Conservation (phyloP, 2,329 filamentous ascomycete species). For the Pseudogymnoascus sp. region DNA sequence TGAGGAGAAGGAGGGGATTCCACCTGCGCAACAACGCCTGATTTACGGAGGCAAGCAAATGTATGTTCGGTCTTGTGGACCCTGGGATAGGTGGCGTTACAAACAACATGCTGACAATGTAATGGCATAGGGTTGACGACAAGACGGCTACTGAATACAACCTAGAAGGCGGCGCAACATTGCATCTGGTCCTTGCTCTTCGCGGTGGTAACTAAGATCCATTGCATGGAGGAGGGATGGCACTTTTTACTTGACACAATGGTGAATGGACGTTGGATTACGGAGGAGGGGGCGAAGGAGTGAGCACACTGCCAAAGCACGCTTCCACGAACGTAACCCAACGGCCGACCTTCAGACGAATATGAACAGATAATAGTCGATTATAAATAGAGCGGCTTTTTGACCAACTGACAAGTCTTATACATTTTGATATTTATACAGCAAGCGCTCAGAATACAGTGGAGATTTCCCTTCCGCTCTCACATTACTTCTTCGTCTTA, state of each 20-base stretch:
- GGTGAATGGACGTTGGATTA: background rate
- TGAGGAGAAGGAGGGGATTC: constrained; percentile 98
- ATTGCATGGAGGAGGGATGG: background rate
- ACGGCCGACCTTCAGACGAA: background rate
- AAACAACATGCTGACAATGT: background rate
- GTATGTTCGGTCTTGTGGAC: constrained; percentile 44
- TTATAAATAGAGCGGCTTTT: constrained; percentile 10
- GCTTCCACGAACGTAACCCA: background rate
- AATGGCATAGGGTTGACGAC: constrained; percentile 72
- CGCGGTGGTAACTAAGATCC: constrained; percentile 56
- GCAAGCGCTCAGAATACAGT: constrained; percentile 38
- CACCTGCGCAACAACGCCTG: constrained; percentile 89
- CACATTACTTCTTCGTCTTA: constrained; percentile 42
- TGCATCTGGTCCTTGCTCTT: constrained; percentile 92
- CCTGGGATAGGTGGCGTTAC: background rate
- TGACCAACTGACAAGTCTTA: constrained; percentile 10
- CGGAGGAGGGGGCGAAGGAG: background rate
- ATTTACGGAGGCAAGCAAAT: constrained; percentile 99
- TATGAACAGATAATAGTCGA: constrained; percentile 11
- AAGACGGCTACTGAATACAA: constrained; percentile 87
- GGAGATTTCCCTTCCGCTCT: constrained; percentile 37
- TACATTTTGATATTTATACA: constrained; percentile 13
- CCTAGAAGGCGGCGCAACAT: constrained; percentile 84
- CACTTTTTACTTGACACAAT: background rate
- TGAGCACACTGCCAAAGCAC: background rate